Conservation (phyloP, 768 basidiomycete genomes). For the Termitomyces titanicus region DNA sequence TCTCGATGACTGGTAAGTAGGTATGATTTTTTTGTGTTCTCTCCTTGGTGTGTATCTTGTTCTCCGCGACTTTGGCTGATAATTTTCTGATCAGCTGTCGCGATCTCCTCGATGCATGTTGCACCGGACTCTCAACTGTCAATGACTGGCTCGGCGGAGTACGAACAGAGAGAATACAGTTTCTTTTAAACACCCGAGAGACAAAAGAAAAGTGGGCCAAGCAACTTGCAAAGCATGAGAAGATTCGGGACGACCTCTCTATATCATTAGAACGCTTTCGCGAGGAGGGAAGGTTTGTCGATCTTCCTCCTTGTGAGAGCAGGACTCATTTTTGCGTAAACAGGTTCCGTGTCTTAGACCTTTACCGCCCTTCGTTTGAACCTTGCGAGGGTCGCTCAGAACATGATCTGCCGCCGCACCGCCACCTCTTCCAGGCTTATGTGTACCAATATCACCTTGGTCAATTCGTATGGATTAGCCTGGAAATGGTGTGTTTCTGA, state of each 20-base stretch:
- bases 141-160: constrained; percentile 49
- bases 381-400: constrained; percentile 17
- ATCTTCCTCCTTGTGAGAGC: neutral
- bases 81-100: constrained; percentile 35
- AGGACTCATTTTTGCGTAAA: neutral
- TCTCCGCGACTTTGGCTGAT: neutral
- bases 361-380: constrained; percentile 53
- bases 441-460: constrained; percentile 62
- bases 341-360: constrained; percentile 53
- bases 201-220: constrained; percentile 27
- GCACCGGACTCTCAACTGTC: constrained; percentile 34
- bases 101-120: constrained; percentile 44
- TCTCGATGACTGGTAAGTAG: constrained; percentile 37
- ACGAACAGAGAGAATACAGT: constrained; percentile 29
- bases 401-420: constrained; percentile 55
- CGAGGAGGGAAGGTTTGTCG: constrained; percentile 44
- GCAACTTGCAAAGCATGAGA: constrained; percentile 33
- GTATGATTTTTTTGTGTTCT: neutral
- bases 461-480: constrained; percentile 31
- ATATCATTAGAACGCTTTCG: constrained; percentile 43
- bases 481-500: constrained; percentile 35
- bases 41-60: neutral
- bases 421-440: constrained; percentile 71
- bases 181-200: constrained; percentile 30
- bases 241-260: constrained; percentile 32